These are phyloP conservation scores for Pseudocercospora crystallina DNA, from an alignment of 2,329 filamentous ascomycete species.

Conservation along the genomic window DNA sequence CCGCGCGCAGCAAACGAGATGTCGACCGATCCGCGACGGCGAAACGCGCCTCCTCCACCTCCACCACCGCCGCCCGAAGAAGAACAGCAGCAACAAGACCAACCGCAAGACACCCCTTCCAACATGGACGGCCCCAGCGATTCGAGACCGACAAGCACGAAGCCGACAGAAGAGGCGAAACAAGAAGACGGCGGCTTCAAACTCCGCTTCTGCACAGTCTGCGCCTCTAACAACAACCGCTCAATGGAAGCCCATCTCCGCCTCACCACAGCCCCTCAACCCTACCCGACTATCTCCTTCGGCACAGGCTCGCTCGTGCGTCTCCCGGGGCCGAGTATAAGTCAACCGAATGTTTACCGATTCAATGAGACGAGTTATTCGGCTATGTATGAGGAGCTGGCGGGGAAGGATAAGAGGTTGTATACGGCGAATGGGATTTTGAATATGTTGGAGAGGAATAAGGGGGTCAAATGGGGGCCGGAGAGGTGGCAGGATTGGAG, in stretches of 20 bases:
- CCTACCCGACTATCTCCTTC: constrained; percentile 95
- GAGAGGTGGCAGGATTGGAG: constrained; percentile 99
- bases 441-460: constrained; percentile 93
- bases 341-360: constrained; percentile 93
- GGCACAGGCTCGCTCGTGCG: constrained; percentile 94
- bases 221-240: constrained; percentile 96
- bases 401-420: constrained; percentile 78
- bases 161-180: constrained; percentile 29
- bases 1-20: constrained; percentile 35
- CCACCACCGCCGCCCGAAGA: constrained; percentile 52
- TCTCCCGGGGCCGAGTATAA: constrained; percentile 84
- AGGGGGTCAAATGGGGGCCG: constrained; percentile 88
- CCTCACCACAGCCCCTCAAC: constrained; percentile 66
- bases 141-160: constrained; percentile 19
- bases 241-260: constrained; percentile 99
- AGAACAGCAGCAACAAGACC: constrained; percentile 31
- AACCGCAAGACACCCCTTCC: constrained; percentile 27
- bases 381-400: constrained; percentile 88
- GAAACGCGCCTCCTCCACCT: constrained; percentile 30
- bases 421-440: constrained; percentile 91
- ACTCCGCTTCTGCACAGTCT: constrained; percentile 97
- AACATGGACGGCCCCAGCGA: constrained; percentile 20
- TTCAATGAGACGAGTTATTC: constrained; percentile 98
- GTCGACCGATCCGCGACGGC: constrained; percentile 43
- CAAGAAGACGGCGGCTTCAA: constrained; percentile 62